These are phyloP conservation scores for Saxophila tyrrhenica DNA, from an alignment of 495 filamentous ascomycete genomes.

Conservation along the genomic window DNA sequence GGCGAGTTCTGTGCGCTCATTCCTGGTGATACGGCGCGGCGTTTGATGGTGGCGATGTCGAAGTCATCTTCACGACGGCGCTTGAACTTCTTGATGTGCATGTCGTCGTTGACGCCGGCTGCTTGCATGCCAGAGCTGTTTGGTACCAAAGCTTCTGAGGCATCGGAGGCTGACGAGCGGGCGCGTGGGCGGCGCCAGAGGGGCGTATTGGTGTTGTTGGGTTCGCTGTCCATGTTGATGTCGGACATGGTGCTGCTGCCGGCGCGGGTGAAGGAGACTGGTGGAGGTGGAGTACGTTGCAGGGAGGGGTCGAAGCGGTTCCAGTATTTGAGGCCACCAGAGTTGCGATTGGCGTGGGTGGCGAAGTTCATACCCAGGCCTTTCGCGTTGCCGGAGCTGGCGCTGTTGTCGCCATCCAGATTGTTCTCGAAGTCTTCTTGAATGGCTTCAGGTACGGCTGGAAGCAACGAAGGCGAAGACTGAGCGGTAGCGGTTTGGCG, in stretches of 20 bases:
- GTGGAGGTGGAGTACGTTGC: slow-evolving; percentile 54
- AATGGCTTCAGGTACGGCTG: slow-evolving; percentile 27
- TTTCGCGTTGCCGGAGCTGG: slow-evolving; percentile 26
- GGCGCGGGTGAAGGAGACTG: slow-evolving; percentile 35
- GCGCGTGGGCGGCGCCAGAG: slow-evolving; percentile 24
- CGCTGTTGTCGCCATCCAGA: slow-evolving; percentile 28
- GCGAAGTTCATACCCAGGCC: slow-evolving; percentile 41
- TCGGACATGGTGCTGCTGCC: slow-evolving; percentile 24
- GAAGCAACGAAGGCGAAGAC: slow-evolving; percentile 30
- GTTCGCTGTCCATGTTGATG: slow-evolving; percentile 12
- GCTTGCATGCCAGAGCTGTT: slow-evolving; percentile 27
- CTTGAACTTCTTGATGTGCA: slow-evolving; percentile 46
- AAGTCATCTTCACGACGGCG: slow-evolving; percentile 84
- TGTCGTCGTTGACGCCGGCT: slow-evolving; percentile 52
- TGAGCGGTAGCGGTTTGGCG: slow-evolving; percentile 41
- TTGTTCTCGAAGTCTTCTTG: slow-evolving; percentile 51
- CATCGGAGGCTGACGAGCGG: slow-evolving; percentile 12
- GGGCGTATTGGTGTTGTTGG: slow-evolving; percentile 23
- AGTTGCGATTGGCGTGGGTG: slow-evolving; percentile 53
- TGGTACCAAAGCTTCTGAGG: slow-evolving; percentile 21
- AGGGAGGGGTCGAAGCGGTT: slow-evolving; percentile 56
- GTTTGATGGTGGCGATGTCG: slow-evolving; percentile 80
- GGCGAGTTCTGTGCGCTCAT: slow-evolving; percentile 86
- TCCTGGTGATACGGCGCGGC: slow-evolving; percentile 84
- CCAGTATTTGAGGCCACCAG: slow-evolving; percentile 67